Evolutionary conservation across 75 land plant genomes (phyloP).

Genomic region (Adiantum capillusveneris): DNA sequence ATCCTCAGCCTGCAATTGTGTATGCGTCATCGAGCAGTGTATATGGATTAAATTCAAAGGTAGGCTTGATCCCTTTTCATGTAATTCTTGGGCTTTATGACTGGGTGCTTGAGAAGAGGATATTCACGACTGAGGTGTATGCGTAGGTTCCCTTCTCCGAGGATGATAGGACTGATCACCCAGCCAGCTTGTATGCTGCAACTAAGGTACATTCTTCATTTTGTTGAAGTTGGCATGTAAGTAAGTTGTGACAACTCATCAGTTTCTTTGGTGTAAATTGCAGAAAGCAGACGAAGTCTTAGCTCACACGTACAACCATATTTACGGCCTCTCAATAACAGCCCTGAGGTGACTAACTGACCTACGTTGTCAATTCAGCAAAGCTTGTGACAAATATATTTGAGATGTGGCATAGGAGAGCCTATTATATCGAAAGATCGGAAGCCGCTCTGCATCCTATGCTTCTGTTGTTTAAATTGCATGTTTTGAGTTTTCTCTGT

Average conservation of each 20-base stretch:
- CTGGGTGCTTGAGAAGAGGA: too few relatives aligned
- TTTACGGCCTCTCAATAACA: constrained; percentile 36
- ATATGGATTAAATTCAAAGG: constrained; percentile 60
- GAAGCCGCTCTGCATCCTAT: too few relatives aligned
- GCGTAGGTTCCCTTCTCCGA: constrained; percentile 21
- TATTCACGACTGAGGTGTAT: too few relatives aligned
- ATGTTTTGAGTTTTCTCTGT: not conserved
- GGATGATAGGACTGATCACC: constrained; percentile 15
- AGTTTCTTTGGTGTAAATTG: too few relatives aligned
- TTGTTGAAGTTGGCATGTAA: too few relatives aligned
- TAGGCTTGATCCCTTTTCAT: not conserved
- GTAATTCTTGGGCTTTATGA: not conserved
- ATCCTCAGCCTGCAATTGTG: constrained; percentile 70
- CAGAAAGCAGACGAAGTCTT: constrained; percentile 39
- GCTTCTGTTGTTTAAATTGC: too few relatives aligned
- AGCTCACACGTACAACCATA: constrained; percentile 37
- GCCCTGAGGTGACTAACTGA: constrained; percentile 10
- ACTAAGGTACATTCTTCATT: constrained; percentile 9
- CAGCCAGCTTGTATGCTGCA: constrained; percentile 20
- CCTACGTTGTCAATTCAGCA: not conserved
- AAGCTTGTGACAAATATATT: not conserved
- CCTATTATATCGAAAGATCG: too few relatives aligned
- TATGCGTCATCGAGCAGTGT: constrained; percentile 71
- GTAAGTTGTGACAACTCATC: too few relatives aligned
- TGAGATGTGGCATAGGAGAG: too few relatives aligned